Evolutionary conservation across 331 rosid species (phyloP).

Genomic region (Saraca asoca): DNA sequence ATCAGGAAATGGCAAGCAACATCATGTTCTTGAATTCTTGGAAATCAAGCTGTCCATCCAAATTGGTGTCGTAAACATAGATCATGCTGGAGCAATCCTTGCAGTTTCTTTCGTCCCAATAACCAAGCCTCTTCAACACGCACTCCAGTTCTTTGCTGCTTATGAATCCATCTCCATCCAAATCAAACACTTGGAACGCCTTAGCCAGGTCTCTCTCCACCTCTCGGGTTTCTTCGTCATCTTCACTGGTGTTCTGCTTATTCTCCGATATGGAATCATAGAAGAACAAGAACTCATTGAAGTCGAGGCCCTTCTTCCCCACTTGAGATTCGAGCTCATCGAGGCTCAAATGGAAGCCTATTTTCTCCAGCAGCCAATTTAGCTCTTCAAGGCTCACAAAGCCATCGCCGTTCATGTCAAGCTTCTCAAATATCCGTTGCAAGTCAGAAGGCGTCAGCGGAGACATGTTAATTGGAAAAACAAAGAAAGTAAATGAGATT

Average conservation of each 20-base stretch:
- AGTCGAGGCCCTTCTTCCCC: slow-evolving; percentile 52
- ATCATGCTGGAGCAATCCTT: slow-evolving; percentile 66
- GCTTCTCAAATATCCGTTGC: slow-evolving; percentile 65
- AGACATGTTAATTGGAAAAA: slow-evolving; percentile 38
- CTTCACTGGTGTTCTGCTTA: slow-evolving; percentile 25
- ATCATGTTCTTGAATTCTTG: slow-evolving; percentile 89
- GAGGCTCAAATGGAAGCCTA: slow-evolving; percentile 34
- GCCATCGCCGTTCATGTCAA: slow-evolving; percentile 68
- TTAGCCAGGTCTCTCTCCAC: slow-evolving; percentile 59
- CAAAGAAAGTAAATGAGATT: neutral
- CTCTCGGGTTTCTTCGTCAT: neutral
- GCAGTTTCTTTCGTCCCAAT: slow-evolving; percentile 51
- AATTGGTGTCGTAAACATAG: slow-evolving; percentile 57
- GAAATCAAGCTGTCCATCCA: slow-evolving; percentile 79
- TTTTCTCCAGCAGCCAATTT: slow-evolving; percentile 45
- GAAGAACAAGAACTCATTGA: slow-evolving; percentile 62
- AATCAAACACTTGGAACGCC: slow-evolving; percentile 75
- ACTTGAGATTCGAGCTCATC: slow-evolving; percentile 56
- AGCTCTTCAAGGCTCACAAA: slow-evolving; percentile 63
- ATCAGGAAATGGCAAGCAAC: slow-evolving; percentile 48
- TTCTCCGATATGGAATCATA: slow-evolving; percentile 50
- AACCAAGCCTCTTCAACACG: slow-evolving; percentile 58
- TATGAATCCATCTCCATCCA: slow-evolving; percentile 76
- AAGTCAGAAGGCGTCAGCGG: slow-evolving; percentile 50
- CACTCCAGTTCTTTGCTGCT: slow-evolving; percentile 49